Evolutionary conservation across 176 grass and related monocot species (phyloP).

Genomic region (Rhynchospora breviuscula): DNA sequence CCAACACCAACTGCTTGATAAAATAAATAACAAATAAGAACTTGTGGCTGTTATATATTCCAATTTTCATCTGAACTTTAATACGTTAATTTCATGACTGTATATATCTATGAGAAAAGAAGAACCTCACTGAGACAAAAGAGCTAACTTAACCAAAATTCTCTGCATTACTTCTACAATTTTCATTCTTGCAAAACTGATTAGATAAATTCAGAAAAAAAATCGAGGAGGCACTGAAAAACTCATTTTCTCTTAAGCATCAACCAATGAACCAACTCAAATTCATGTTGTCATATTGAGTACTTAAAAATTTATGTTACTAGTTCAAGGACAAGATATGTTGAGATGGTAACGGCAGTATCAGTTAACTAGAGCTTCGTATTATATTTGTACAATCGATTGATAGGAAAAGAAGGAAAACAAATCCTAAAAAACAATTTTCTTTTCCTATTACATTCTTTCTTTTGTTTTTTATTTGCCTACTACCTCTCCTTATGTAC

Average conservation of each 20-base stretch:
- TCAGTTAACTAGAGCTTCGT: slow-evolving; percentile 17
- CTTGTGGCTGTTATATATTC: neutral
- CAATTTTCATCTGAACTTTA: neutral
- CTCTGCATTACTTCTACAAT: neutral
- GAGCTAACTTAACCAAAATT: neutral
- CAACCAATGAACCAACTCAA: neutral
- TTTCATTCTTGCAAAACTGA: neutral
- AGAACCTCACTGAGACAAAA: neutral
- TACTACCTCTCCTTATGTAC: neutral
- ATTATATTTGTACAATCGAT: neutral
- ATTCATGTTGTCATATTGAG: neutral
- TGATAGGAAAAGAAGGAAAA: neutral
- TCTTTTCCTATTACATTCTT: neutral
- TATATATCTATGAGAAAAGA: neutral
- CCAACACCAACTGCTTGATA: neutral
- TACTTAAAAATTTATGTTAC: neutral
- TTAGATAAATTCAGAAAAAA: neutral
- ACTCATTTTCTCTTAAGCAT: neutral
- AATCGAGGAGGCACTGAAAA: neutral
- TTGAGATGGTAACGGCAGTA: neutral
- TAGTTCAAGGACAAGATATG: neutral
- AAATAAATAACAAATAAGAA: neutral
- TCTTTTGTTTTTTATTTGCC: slow-evolving; percentile 6
- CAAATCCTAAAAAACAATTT: neutral
- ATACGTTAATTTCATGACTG: neutral